Evolutionary conservation across 768 basidiomycete species (phyloP).

Genomic region (Psilocybe tampanensis): DNA sequence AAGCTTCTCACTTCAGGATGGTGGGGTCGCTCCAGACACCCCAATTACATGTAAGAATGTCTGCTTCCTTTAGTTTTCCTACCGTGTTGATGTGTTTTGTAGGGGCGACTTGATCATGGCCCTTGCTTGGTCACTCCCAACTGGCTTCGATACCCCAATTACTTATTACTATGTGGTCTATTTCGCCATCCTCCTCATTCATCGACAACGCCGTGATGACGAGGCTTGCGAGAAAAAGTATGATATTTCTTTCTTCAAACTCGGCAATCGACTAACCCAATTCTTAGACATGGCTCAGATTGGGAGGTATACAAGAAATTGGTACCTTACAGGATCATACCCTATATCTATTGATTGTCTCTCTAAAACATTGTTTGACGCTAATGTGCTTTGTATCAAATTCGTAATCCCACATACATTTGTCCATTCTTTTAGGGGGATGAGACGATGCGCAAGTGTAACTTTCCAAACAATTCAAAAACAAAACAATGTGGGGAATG

Average conservation of each 20-base stretch:
- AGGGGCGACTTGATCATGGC: conserved; percentile 91
- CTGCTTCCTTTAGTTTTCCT: not conserved
- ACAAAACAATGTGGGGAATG: not conserved
- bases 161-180: conserved; percentile 95
- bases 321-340: conserved; percentile 86
- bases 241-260: conserved; percentile 25
- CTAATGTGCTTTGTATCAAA: not conserved
- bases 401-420: not conserved
- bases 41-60: conserved; percentile 76
- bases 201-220: conserved; percentile 90
- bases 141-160: conserved; percentile 88
- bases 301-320: conserved; percentile 90
- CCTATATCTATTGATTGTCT: conserved; percentile 66
- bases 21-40: conserved; percentile 96
- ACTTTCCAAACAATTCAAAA: not conserved
- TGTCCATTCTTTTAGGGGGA: not conserved
- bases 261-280: not conserved
- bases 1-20: conserved; percentile 94
- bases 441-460: not conserved
- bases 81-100: not conserved
- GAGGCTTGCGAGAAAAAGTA: conserved; percentile 89
- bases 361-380: not conserved
- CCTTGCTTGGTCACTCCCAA: conserved; percentile 91
- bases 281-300: conserved; percentile 83
- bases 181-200: conserved; percentile 87